phyloP scores from a whole-genome alignment of 176 grass and related monocot genomes.

The Oryza nivara region DNA sequence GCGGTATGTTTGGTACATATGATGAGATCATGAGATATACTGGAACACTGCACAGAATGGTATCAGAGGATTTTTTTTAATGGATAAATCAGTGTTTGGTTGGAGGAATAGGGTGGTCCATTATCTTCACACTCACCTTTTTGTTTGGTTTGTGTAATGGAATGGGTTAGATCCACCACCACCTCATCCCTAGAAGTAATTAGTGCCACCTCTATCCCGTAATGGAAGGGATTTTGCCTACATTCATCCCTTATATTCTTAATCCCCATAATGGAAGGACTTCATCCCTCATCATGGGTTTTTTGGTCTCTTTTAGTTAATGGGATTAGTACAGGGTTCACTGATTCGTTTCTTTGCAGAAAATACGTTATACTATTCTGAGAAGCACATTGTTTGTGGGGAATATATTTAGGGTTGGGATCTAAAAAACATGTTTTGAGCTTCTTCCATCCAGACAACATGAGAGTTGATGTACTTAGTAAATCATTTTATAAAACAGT shows the following conservation, averaged over 20 bases:
- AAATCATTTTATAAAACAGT: conserved; percentile 89
- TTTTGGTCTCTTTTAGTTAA: conserved; percentile 30
- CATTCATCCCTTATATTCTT: no score
- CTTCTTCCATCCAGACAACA: conserved; percentile 88
- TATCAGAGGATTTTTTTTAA: background rate
- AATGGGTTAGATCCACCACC: no score
- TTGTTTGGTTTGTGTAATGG: no score
- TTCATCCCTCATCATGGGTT: background rate
- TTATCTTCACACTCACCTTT: no score
- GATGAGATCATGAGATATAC: background rate
- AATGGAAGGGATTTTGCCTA: no score
- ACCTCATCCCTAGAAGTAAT: no score
- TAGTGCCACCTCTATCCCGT: no score
- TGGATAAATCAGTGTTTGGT: background rate
- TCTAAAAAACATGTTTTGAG: conserved; percentile 66
- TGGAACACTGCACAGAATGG: background rate
- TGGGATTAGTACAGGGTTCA: conserved; percentile 23
- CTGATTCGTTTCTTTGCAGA: conserved; percentile 60
- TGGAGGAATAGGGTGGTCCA: no score
- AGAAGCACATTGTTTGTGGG: conserved; percentile 80
- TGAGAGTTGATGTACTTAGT: conserved; percentile 82
- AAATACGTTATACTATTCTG: conserved; percentile 78
- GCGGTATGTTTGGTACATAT: background rate
- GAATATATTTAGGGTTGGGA: conserved; percentile 91
- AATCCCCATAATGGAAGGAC: no score